Base-by-base conservation (phyloP, 805 yeast species). In the Isabelozyma heimii region DNA sequence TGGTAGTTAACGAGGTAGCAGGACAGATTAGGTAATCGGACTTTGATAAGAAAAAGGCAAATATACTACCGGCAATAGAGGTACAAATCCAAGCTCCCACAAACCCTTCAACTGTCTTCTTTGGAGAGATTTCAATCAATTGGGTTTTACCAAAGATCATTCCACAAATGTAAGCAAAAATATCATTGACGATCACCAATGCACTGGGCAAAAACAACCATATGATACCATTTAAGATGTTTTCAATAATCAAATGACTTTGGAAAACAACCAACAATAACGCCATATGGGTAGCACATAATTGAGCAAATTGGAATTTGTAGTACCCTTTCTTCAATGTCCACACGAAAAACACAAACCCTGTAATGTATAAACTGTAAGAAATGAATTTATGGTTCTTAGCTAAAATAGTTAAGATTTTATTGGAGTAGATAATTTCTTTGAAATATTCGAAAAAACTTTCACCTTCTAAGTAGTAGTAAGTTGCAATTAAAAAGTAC, bases 11-110 rank as follows among this genome's bases (percentile, higher is more conserved):
- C 61, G 83, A 83, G 38, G 74, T 75, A 33, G 91, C 91, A 9
- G 98, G 98, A 66, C 99, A 94, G 52, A 87, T 89, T 76, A 94
- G 72, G 67, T 86, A 94, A 60, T 80, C 80, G 55, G 82, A 84
- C 45, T 81, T 78, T 37, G 87, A 74, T 53, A 91, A 74, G 46
- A 85, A 62, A 56, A 80, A 80, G 1, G 95, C 79, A 46, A 91
- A 76, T 6, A 84, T 46, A 26, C 89, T 69, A 0, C 92, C 89
- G 53, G 88, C 83, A 35, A 87, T 52, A 6, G 89, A 84, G 8
- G 99, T 94, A 63, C 94, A 92, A 43, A 90, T 69, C 99, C 99
- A 94, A 14, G 98, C 99, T 46, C 99, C 99, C 44, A 92, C 72
- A 61, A 94, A 94, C 2, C 99, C 99, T 72, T 94, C 99, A 37